Base-by-base conservation (phyloP, 495 filamentous ascomycete genomes). In the Astrocystis sublimbata region DNA sequence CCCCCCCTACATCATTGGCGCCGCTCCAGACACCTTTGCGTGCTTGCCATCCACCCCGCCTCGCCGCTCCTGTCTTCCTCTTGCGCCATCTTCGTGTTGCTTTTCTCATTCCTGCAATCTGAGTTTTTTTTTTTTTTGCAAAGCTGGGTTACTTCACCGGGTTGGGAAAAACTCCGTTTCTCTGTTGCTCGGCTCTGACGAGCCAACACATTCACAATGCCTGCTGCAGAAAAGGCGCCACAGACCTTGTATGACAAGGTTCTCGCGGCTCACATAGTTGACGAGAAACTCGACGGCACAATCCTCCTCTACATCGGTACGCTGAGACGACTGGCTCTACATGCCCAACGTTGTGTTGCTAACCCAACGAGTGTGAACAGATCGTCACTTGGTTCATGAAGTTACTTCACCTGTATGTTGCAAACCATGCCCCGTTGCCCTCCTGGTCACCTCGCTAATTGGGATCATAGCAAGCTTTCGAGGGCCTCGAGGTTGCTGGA, bases 231-330 rank as follows among this genome's bases (percentile, higher is more conserved):
- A 68, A 79, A 81, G 71, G 82, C 83, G 61, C 93, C 91, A 50
- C 89, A 87, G 78, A 97, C 93, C 71, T 86, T 97, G 74, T 98
- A 98, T 78, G 94, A 98, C 83, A 97, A 97, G 86, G 92, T 98
- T 73, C 89, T 97, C 74, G 84, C 89, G 64, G 87, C 86, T 75
- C 94, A 98, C 77, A 89, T 97, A 63, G 92, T 98, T 70, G 90
- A 97, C 68, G 90, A 93, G 83, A 89, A 92, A 79, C 86, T 91
- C 21, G 92, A 96, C 79, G 92, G 92, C 73, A 98, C 93, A 41
- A 84, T 96, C 68, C 74, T 97, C 58, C 80, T 98, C 30, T 98
- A 98, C 69, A 98, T 97, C 71, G 90, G 90, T 90, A 81, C 68
- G 81, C 64, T n/a, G n/a, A n/a, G n/a, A 35, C 13, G 7, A 30